Evolutionary conservation across 1,284 basidiomycete genomes (phyloP).

Genomic region (Pascua sp.): DNA sequence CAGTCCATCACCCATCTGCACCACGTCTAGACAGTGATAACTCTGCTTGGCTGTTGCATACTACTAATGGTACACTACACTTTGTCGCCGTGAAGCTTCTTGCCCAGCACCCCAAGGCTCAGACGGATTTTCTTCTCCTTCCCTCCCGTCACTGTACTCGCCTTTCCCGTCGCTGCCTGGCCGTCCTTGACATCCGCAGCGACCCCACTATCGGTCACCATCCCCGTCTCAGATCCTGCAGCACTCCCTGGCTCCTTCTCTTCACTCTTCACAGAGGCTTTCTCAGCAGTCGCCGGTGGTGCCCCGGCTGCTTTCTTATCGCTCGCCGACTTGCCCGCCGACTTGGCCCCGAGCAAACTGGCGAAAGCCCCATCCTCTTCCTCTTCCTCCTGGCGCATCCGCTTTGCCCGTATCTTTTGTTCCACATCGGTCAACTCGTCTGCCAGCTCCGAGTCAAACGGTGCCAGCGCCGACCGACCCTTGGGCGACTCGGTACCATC

Average conservation of each 20-base stretch:
- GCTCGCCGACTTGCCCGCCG: neutral
- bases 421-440: conserved; percentile 50
- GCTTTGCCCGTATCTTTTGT: conserved; percentile 62
- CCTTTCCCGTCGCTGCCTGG: neutral
- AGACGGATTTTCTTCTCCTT: conserved; percentile 39
- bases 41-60: no score
- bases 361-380: conserved; percentile 59
- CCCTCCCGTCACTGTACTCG: neutral
- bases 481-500: conserved; percentile 26
- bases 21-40: no score
- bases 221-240: neutral
- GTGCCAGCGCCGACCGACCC: neutral
- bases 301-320: neutral
- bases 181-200: neutral
- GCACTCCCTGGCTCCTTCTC: no score
- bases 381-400: conserved; percentile 64
- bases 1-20: no score
- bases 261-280: neutral
- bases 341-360: conserved; percentile 4
- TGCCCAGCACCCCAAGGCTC: conserved; percentile 27
- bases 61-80: conserved; percentile 1
- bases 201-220: neutral
- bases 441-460: conserved; percentile 23
- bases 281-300: neutral
- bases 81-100: conserved; percentile 18